These are phyloP conservation scores for Spencermartinsiella ligniputridi DNA, from an alignment of 1,139 yeast species.

Conservation along the genomic window DNA sequence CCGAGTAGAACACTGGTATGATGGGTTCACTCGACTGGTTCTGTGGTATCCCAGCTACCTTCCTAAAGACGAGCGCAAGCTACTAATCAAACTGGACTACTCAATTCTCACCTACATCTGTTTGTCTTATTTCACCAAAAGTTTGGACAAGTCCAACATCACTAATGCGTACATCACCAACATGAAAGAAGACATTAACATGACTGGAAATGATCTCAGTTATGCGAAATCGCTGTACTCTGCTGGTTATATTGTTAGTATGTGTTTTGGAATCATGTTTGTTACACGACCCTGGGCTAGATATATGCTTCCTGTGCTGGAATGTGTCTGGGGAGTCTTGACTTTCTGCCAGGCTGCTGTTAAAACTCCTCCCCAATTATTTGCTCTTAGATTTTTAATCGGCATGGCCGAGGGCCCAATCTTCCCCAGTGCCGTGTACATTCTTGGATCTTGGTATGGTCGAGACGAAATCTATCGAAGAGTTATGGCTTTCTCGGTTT, in stretches of 20 bases:
- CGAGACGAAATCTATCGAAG: constrained; percentile 46
- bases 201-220: constrained; percentile 52
- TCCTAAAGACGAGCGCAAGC: constrained; percentile 26
- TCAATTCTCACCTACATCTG: constrained; percentile 30
- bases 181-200: constrained; percentile 51
- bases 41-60: constrained; percentile 32
- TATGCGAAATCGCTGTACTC: constrained; percentile 39
- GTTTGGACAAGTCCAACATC: constrained; percentile 35
- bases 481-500: constrained; percentile 44
- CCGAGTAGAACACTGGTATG: constrained; percentile 25
- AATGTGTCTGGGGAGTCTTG: constrained; percentile 53
- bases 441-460: constrained; percentile 51
- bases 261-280: constrained; percentile 34
- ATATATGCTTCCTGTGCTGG: constrained; percentile 45
- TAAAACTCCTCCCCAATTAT: constrained; percentile 41
- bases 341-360: constrained; percentile 49
- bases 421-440: constrained; percentile 52
- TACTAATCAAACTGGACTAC: constrained; percentile 32
- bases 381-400: constrained; percentile 53
- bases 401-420: constrained; percentile 59
- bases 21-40: constrained; percentile 26
- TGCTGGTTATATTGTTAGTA: constrained; percentile 32
- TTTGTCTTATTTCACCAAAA: constrained; percentile 31
- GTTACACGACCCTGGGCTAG: constrained; percentile 37
- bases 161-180: constrained; percentile 55